Percentiles rank a stretch among this genome's conserved stretches.
Conservation (phyloP, 768 basidiomycete genomes). For the Mycena rosella region DNA sequence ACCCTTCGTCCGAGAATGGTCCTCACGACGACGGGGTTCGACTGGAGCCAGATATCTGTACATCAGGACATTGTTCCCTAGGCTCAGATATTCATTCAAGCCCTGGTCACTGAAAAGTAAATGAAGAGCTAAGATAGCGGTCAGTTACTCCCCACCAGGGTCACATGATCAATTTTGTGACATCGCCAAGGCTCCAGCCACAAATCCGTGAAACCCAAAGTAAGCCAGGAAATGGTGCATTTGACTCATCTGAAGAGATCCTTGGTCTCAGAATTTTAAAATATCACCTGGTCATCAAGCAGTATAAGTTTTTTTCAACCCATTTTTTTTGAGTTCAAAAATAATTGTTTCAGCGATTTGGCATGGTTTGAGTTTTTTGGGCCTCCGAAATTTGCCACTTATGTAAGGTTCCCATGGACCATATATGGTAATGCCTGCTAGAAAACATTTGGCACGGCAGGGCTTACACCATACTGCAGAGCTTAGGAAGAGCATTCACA, state of each 20-base stretch:
- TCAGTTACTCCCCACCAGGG: too few species aligned
- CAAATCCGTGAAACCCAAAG: constrained; percentile 5
- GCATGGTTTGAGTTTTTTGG: background rate
- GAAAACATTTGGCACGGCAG: too few species aligned
- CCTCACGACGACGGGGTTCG: too few species aligned
- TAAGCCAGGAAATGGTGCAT: constrained; percentile 13
- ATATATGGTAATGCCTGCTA: constrained; percentile 1
- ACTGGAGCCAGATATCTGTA: too few species aligned
- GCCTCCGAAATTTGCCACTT: constrained; percentile 1
- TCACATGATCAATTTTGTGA: too few species aligned
- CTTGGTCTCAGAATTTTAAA: constrained; percentile 13
- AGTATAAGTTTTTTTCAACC: background rate
- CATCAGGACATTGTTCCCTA: too few species aligned
- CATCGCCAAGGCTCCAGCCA: constrained; percentile 10
- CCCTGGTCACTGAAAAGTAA: too few species aligned
- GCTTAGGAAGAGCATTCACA: too few species aligned
- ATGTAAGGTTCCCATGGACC: constrained; percentile 13
- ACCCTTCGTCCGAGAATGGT: too few species aligned
- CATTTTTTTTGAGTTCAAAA: constrained; percentile 19
- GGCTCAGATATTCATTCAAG: too few species aligned
- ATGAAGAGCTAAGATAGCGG: too few species aligned
- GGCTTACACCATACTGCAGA: background rate
- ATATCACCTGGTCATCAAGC: constrained; percentile 5
- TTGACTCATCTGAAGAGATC: constrained; percentile 9
- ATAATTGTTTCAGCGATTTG: constrained; percentile 8